These are phyloP conservation scores for Umbilicaria muhlenbergii DNA, from an alignment of 495 filamentous ascomycete species.

Conservation along the genomic window DNA sequence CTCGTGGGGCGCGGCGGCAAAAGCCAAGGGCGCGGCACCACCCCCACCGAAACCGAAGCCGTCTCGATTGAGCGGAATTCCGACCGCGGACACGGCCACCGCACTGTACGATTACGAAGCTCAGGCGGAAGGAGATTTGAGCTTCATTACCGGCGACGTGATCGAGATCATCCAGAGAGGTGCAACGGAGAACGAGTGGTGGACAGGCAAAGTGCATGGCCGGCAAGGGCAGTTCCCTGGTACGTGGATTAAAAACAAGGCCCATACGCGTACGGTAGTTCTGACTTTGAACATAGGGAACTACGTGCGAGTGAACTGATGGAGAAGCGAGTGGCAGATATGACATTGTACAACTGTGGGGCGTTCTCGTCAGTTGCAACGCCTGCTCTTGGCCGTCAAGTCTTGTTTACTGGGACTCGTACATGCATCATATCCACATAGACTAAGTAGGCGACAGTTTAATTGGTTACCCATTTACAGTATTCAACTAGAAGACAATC, in stretches of 20 bases:
- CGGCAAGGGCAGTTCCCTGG: slow-evolving; percentile 88
- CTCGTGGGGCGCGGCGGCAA: slow-evolving; percentile 47
- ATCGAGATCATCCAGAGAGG: slow-evolving; percentile 79
- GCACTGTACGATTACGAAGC: slow-evolving; percentile 93
- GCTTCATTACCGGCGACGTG: slow-evolving; percentile 75
- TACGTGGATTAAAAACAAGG: slow-evolving; percentile 29
- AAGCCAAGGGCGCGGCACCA: slow-evolving; percentile 66
- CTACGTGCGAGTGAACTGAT: too few relatives aligned
- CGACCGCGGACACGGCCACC: slow-evolving; percentile 51
- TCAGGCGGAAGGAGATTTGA: slow-evolving; percentile 86
- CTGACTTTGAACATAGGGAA: too few relatives aligned
- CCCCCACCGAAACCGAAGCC: slow-evolving; percentile 91
- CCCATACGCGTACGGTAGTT: too few relatives aligned
- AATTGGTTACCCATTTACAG: too few relatives aligned
- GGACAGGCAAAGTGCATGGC: slow-evolving; percentile 64
- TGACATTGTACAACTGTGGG: too few relatives aligned
- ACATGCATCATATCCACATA: too few relatives aligned
- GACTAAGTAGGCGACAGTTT: too few relatives aligned
- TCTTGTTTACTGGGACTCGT: too few relatives aligned
- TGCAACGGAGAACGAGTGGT: slow-evolving; percentile 90
- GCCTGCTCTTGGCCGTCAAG: too few relatives aligned
- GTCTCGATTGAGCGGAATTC: slow-evolving; percentile 39
- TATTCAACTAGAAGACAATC: too few relatives aligned
- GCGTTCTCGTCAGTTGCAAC: too few relatives aligned
- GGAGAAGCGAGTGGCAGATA: too few relatives aligned